phyloP scores from a whole-genome alignment of 495 filamentous ascomycete species.

The Penicillium angulare region DNA sequence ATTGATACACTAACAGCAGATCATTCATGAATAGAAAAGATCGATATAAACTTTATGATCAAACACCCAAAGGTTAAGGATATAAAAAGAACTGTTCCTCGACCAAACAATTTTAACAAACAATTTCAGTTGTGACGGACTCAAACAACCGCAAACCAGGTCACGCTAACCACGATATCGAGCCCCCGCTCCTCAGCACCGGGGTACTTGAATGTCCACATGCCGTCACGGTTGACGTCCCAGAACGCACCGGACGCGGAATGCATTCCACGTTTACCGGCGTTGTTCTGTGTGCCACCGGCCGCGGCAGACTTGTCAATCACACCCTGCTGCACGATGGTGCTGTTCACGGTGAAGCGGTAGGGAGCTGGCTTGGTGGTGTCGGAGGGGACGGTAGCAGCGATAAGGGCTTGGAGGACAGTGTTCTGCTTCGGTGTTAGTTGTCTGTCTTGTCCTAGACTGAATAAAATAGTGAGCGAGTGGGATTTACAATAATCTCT shows the following conservation, averaged over 20 bases:
- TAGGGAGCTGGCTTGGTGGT: slow-evolving; percentile 52
- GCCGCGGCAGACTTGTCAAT: slow-evolving; percentile 44
- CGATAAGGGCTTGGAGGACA: slow-evolving; percentile 81
- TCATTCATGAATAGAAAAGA: slow-evolving; percentile 1
- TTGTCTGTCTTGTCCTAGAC: too few relatives aligned
- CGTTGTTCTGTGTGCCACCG: slow-evolving; percentile 44
- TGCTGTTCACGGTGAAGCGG: slow-evolving; percentile 96
- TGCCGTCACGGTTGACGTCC: slow-evolving; percentile 96
- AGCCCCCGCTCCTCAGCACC: slow-evolving; percentile 78
- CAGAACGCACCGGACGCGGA: slow-evolving; percentile 91
- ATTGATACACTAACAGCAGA: slow-evolving; percentile 4
- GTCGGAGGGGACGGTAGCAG: slow-evolving; percentile 65
- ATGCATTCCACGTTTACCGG: slow-evolving; percentile 92
- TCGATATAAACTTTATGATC: slow-evolving; percentile 6
- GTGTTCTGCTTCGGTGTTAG: slow-evolving; percentile 58
- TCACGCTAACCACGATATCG: slow-evolving; percentile 87
- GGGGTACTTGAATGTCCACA: slow-evolving; percentile 97
- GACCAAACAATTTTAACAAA: background rate
- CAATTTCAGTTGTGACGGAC: too few relatives aligned
- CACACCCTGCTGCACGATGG: slow-evolving; percentile 84
- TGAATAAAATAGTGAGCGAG: slow-evolving; percentile 1
- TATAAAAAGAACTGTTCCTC: background rate
- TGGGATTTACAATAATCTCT: slow-evolving; percentile 70
- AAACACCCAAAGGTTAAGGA: slow-evolving; percentile 2
- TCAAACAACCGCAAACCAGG: slow-evolving; percentile 66